Evolutionary conservation across 441 rosid species (phyloP).

Genomic region (Jatropha multifida): DNA sequence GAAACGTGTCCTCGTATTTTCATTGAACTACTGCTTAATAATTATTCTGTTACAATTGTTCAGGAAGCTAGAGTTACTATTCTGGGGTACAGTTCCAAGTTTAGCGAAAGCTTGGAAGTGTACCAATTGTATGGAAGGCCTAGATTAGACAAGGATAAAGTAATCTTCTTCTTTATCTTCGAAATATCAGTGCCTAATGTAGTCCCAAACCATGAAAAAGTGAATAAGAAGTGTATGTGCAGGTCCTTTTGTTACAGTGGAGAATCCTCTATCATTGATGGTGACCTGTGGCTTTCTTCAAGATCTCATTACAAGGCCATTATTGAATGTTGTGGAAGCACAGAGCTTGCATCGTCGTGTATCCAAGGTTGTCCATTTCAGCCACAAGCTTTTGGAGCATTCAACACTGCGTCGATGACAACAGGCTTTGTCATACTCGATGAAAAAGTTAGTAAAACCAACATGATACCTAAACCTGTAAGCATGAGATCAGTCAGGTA

Average conservation of each 20-base stretch:
- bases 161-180: slow-evolving; percentile 22
- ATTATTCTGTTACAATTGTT: slow-evolving; percentile 19
- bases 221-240: slow-evolving; percentile 10
- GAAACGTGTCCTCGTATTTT: neutral
- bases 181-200: neutral
- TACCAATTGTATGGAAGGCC: slow-evolving; percentile 61
- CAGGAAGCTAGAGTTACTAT: slow-evolving; percentile 87
- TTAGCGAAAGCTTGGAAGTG: slow-evolving; percentile 84
- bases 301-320: slow-evolving; percentile 71
- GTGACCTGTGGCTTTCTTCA: slow-evolving; percentile 93
- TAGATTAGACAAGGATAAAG: slow-evolving; percentile 80
- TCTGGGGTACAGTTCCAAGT: slow-evolving; percentile 88
- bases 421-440: slow-evolving; percentile 72
- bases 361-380: slow-evolving; percentile 62
- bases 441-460: too few relatives aligned
- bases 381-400: slow-evolving; percentile 90
- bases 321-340: slow-evolving; percentile 85
- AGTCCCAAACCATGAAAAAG: neutral
- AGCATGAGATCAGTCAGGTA: neutral
- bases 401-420: slow-evolving; percentile 72
- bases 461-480: neutral
- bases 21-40: neutral
- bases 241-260: slow-evolving; percentile 69
- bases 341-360: slow-evolving; percentile 79
- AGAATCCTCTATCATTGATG: slow-evolving; percentile 86